These are phyloP conservation scores for Thozetella sp. DNA, from an alignment of 495 filamentous ascomycete species.

Conservation along the genomic window DNA sequence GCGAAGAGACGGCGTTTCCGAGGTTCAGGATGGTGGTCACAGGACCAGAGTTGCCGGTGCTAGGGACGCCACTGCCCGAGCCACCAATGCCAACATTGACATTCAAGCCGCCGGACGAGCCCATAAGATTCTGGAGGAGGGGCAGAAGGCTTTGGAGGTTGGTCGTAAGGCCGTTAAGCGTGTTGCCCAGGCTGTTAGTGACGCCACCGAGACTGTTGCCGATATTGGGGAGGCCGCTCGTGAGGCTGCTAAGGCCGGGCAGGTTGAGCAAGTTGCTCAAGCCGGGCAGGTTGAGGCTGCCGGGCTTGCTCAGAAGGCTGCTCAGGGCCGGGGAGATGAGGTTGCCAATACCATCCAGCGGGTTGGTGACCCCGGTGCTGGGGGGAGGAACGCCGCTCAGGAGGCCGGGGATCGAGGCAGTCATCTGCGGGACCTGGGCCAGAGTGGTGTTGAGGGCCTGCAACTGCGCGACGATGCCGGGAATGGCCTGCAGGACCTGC, in stretches of 20 bases:
- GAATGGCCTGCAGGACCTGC: not conserved
- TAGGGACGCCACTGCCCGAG: no score
- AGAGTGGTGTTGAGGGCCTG: not conserved
- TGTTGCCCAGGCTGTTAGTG: not conserved
- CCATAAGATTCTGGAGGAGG: no score
- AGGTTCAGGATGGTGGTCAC: no score
- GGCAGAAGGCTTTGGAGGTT: no score
- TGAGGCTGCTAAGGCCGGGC: not conserved
- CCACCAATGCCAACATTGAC: no score
- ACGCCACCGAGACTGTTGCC: not conserved
- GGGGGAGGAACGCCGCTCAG: conserved; percentile 1
- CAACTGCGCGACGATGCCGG: not conserved
- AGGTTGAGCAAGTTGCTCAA: no score
- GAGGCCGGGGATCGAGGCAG: conserved; percentile 4
- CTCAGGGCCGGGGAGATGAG: conserved; percentile 5
- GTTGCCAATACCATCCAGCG: conserved; percentile 6
- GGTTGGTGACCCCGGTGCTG: not conserved
- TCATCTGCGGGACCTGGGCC: not conserved
- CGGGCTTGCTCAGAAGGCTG: conserved; percentile 7
- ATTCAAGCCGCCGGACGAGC: no score
- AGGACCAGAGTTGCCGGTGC: no score
- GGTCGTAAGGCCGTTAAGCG: no score
- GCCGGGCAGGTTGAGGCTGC: not conserved
- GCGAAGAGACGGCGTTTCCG: no score
- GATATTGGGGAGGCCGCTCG: conserved; percentile 1